Base-by-base conservation (phyloP, 345 rosid genomes). In the Citrus mangshanensis region DNA sequence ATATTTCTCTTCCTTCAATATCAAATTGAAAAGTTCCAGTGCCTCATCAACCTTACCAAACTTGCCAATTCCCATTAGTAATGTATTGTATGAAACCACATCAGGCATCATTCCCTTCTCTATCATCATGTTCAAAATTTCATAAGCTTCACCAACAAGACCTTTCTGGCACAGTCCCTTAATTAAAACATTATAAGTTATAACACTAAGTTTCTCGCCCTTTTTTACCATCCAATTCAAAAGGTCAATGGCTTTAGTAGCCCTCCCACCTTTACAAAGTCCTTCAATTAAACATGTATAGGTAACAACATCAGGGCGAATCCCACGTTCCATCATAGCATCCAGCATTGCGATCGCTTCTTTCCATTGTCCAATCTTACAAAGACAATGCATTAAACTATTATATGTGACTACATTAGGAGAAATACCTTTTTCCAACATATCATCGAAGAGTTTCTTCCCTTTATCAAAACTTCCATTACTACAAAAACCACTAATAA, bases 151-250 rank as follows among this genome's bases (percentile, higher is more conserved):
- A 24, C 18, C 66, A 12, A 89, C 71, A 68, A 86, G 86, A 32
- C 89, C 87, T 4, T 85, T 86, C 83, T 89, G 89, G 88, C 90
- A 90, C 38, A 92, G 77, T 77, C 92, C 91, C 76, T 83, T 78
- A 27, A 89, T 84, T 55, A 92, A 75, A 77, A 86, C 84, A 82
- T 88, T 90, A 81, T 86, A 92, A 7, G 91, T 89, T 71, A 89
- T 86, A 58, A 74, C 70, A 74, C 79, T 80, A 7, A 93, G 90
- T 61, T 81, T 80, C 78, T 82, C 92, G 68, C 86, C 89, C 76
- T 77, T 87, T 72, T 83, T 85, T 42, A 81, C 30, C 90, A 92
- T 86, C 77, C 85, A 74, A 79, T 86, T 80, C 62, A 92, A 81
- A 79, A 92, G 67, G n/a, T 86, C 86, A 70, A 87, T 18, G n/a